Evolutionary conservation across 202 grass and related monocot species (phyloP).

Genomic region (Alloteropsis angusta): DNA sequence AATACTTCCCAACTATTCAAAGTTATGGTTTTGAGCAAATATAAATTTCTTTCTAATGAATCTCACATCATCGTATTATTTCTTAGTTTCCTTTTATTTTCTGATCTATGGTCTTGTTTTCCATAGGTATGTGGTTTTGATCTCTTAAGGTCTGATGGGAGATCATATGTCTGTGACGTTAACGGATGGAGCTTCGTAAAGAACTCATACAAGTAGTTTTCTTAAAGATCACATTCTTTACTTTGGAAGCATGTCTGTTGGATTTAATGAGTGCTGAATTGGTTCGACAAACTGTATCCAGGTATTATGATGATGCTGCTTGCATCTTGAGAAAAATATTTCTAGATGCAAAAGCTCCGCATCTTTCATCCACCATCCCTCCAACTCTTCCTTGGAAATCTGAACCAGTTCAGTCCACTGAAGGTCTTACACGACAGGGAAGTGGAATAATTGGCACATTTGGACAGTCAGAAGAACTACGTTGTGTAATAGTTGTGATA

Average conservation of each 20-base stretch:
- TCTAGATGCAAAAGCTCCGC: slow-evolving; percentile 99
- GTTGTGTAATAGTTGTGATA: slow-evolving; percentile 90
- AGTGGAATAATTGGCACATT: slow-evolving; percentile 91
- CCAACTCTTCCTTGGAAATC: slow-evolving; percentile 91
- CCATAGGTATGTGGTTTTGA: slow-evolving; percentile 95
- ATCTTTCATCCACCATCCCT: slow-evolving; percentile 85
- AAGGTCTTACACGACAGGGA: slow-evolving; percentile 81
- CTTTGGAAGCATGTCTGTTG: background rate
- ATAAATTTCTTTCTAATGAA: background rate
- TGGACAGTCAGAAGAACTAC: slow-evolving; percentile 97
- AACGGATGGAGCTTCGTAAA: slow-evolving; percentile 99
- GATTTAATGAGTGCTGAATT: slow-evolving; percentile 3
- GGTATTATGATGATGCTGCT: slow-evolving; percentile 98
- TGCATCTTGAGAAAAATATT: slow-evolving; percentile 99
- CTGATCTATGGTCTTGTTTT: slow-evolving; percentile 17
- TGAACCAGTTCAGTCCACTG: slow-evolving; percentile 55
- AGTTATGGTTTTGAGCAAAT: background rate
- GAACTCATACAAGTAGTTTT: slow-evolving; percentile 93
- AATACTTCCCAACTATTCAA: background rate
- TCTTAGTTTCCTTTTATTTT: slow-evolving; percentile 16
- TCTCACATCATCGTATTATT: background rate
- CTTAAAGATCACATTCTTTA: slow-evolving; percentile 24
- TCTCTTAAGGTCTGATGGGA: slow-evolving; percentile 90
- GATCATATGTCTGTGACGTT: slow-evolving; percentile 98
- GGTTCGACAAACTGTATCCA: slow-evolving; percentile 21